Evolutionary conservation across 345 rosid species (phyloP), one percentile per base, ranked within the genome.

Genomic region (Syzygium oleosum): DNA sequence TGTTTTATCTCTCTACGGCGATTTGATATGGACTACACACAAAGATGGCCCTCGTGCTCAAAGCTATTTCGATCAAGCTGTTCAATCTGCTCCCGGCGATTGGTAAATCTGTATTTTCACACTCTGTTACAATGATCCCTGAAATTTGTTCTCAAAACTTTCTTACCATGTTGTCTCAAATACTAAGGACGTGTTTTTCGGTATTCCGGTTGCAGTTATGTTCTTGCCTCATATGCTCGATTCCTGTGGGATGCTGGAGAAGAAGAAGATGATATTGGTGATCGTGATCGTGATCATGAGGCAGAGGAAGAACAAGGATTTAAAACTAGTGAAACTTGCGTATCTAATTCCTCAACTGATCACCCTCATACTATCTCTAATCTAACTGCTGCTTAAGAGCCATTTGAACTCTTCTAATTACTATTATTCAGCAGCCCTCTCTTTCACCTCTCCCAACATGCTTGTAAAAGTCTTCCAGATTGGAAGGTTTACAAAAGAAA

Each of bases 1-100:
- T 73, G 92, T 89, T 7, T 86, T 94, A n/a, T 92, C 94, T 22
- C 87, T 93, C 56, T 94, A 92, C 13, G 95, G 92, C 25, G 94
- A 91, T 85, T 87, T 92, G 52, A 92, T 94, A 22, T 94, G 96
- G 96, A 85, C 59, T 19, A 90, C 89, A 85, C 93, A 92, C 52
- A 89, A 84, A 84, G 93, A 94, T 86, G 89, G 84, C 78, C 85
- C 56, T 91, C 94, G 94, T 27, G 95, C 96, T 65, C 85, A 89
- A 46, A 85, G 53, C 84, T 94, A 90, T 80, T 93, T 90, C 46
- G 92, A 93, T 88, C 94, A 87, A 90, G 96, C 96, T 85, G 84
- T 91, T 49, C 88, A 89, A 51, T 88, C 94, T 77, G 87, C 94
- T 58, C 95, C 96, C 52, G 89, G 89, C 51, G 93, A 94, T 83